phyloP scores from a whole-genome alignment of 306 rosid genomes.

The Luffa acutangula region DNA sequence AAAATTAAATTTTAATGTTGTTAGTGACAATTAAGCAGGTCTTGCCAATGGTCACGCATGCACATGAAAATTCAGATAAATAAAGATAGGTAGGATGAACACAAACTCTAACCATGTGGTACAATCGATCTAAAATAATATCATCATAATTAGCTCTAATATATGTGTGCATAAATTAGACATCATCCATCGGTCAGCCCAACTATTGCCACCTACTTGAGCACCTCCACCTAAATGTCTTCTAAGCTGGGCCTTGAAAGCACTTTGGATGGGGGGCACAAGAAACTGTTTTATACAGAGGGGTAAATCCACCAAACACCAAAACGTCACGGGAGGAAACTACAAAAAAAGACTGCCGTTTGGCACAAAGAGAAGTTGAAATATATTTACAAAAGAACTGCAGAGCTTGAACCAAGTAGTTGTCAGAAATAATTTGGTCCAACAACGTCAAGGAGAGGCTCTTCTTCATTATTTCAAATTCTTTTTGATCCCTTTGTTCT shows the following conservation, averaged over 20 bases:
- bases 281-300: no score
- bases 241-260: neutral
- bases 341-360: no score
- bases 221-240: neutral
- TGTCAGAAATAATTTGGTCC: neutral
- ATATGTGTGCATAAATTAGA: neutral
- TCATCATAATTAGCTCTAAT: neutral
- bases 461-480: neutral
- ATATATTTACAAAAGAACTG: neutral
- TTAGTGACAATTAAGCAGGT: neutral
- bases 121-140: neutral
- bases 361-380: no score
- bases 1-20: neutral
- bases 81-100: neutral
- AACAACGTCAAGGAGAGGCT: neutral
- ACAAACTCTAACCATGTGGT: neutral
- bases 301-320: no score
- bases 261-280: neutral
- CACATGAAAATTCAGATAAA: neutral
- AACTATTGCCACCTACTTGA: conserved; percentile 5
- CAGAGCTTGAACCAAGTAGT: no score
- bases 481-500: neutral
- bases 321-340: no score
- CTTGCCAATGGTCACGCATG: neutral
- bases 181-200: conserved; percentile 4